Conservation (phyloP, 495 filamentous ascomycete genomes). For the Aspergillus ostianus region DNA sequence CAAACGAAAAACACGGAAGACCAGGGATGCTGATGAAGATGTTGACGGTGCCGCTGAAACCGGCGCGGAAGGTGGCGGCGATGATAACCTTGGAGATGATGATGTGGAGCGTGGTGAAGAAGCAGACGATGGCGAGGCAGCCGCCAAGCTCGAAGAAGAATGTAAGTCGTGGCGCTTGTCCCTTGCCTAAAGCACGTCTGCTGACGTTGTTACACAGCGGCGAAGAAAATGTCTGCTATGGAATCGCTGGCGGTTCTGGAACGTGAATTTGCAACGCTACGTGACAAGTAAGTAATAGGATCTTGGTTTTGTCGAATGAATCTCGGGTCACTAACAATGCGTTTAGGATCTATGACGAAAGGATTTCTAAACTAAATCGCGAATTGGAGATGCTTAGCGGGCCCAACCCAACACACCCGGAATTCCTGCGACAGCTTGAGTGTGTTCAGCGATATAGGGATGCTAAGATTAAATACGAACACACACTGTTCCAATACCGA, state of each 20-base stretch:
- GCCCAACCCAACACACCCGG: constrained; percentile 79
- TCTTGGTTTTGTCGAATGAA: not conserved
- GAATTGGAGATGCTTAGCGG: constrained; percentile 81
- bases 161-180: constrained; percentile 48
- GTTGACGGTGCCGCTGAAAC: constrained; percentile 27
- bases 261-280: constrained; percentile 76
- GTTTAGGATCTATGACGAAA: constrained; percentile 79
- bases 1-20: constrained; percentile 45
- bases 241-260: constrained; percentile 77
- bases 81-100: constrained; percentile 44
- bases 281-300: constrained; percentile 67
- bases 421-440: constrained; percentile 80
- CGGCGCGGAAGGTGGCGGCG: constrained; percentile 33
- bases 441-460: constrained; percentile 77
- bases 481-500: constrained; percentile 68
- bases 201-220: constrained; percentile 57
- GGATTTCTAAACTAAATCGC: constrained; percentile 72
- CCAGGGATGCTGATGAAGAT: constrained; percentile 39
- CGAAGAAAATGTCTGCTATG: constrained; percentile 76
- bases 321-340: constrained; percentile 16
- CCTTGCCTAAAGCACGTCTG: not conserved
- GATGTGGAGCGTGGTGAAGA: constrained; percentile 45
- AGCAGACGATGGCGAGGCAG: constrained; percentile 38
- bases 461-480: constrained; percentile 72
- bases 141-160: constrained; percentile 61